Evolutionary conservation across 768 basidiomycete species (phyloP).

Genomic region (Boletus sensibilis): DNA sequence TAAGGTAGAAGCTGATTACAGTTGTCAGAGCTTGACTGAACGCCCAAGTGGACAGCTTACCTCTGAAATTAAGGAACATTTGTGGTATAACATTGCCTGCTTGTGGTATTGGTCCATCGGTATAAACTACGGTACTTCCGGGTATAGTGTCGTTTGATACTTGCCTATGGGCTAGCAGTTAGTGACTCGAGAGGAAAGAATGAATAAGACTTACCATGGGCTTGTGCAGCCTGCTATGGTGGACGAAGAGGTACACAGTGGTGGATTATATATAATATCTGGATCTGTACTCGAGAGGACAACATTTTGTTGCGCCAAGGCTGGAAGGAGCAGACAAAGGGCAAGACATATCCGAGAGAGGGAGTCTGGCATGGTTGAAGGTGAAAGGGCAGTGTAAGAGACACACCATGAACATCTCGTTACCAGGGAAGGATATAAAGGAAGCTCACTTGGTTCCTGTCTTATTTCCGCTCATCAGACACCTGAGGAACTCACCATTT

Average conservation of each 20-base stretch:
- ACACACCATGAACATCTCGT: neutral
- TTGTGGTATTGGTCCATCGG: slow-evolving; percentile 43
- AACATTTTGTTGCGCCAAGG: slow-evolving; percentile 23
- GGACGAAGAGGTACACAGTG: slow-evolving; percentile 19
- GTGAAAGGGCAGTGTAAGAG: slow-evolving; percentile 2
- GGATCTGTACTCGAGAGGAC: slow-evolving; percentile 20
- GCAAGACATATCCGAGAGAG: slow-evolving; percentile 16
- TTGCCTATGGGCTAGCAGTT: slow-evolving; percentile 21
- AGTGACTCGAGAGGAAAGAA: neutral
- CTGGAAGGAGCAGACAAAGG: slow-evolving; percentile 9
- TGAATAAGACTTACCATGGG: slow-evolving; percentile 20
- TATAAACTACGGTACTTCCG: slow-evolving; percentile 29
- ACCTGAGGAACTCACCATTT: neutral
- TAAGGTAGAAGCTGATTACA: slow-evolving; percentile 40
- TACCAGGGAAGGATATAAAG: slow-evolving; percentile 4
- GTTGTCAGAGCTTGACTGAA: slow-evolving; percentile 4
- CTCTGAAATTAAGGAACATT: slow-evolving; percentile 56
- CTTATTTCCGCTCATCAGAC: slow-evolving; percentile 11
- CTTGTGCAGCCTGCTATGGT: slow-evolving; percentile 19
- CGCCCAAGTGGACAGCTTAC: slow-evolving; percentile 28
- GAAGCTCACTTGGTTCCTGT: slow-evolving; percentile 2
- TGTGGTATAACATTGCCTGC: slow-evolving; percentile 50
- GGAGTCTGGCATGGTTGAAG: slow-evolving; percentile 23
- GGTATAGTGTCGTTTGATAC: slow-evolving; percentile 13
- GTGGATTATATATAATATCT: slow-evolving; percentile 30